Evolutionary conservation across 2,329 filamentous ascomycete genomes (phyloP).

Genomic region (Claviceps humidiphila): DNA sequence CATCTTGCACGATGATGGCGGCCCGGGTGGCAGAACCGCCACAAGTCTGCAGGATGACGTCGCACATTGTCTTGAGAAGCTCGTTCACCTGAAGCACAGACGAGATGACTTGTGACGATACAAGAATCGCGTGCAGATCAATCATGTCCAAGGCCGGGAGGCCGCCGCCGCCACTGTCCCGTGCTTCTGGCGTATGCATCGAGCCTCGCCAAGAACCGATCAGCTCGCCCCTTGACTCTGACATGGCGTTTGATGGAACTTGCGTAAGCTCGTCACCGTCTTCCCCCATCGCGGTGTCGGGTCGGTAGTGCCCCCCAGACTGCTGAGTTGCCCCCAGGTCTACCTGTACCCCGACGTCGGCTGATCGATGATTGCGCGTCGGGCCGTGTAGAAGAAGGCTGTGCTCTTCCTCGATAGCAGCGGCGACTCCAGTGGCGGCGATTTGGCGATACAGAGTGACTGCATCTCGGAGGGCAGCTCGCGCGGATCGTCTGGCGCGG

Average conservation of each 20-base stretch:
- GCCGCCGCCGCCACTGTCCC: slow-evolving; percentile 44
- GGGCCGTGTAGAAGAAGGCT: slow-evolving; percentile 52
- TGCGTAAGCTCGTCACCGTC: slow-evolving; percentile 29
- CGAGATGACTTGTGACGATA: slow-evolving; percentile 67
- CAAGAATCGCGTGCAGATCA: slow-evolving; percentile 64
- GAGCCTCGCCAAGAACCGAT: slow-evolving; percentile 52
- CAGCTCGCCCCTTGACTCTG: slow-evolving; percentile 41
- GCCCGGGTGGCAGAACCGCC: slow-evolving; percentile 57
- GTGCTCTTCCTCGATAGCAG: slow-evolving; percentile 54
- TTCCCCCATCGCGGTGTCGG: slow-evolving; percentile 26
- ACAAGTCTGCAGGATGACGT: slow-evolving; percentile 67
- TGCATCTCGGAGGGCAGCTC: slow-evolving; percentile 54
- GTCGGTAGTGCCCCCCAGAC: slow-evolving; percentile 37
- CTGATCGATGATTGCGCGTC: slow-evolving; percentile 41
- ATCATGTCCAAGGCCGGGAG: slow-evolving; percentile 72
- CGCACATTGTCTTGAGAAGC: slow-evolving; percentile 66
- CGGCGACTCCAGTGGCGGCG: slow-evolving; percentile 56
- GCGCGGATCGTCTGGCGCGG: slow-evolving; percentile 52
- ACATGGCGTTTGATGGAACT: slow-evolving; percentile 29
- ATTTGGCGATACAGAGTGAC: slow-evolving; percentile 55
- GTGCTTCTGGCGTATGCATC: slow-evolving; percentile 33
- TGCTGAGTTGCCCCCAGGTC: slow-evolving; percentile 49
- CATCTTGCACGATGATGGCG: slow-evolving; percentile 61
- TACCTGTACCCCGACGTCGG: slow-evolving; percentile 56
- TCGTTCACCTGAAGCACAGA: slow-evolving; percentile 65